These are phyloP conservation scores for Aspergillus japonicus DNA, from an alignment of 2,329 filamentous ascomycete genomes.

Conservation along the genomic window DNA sequence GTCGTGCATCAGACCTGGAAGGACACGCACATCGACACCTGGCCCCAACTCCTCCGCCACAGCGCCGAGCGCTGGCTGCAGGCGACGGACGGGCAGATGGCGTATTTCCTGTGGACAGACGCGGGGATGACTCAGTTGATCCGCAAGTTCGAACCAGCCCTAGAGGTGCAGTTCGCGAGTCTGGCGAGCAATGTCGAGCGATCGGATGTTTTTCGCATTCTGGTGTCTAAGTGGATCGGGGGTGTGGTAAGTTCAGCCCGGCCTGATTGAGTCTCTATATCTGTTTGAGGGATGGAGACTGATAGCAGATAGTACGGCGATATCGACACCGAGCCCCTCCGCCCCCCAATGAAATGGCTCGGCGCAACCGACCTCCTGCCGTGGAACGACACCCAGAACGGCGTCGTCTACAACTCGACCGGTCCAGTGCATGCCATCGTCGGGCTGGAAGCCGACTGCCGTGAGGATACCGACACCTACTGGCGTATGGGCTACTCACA, in stretches of 20 bases:
- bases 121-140: conserved; percentile 30
- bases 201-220: conserved; percentile 33
- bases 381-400: conserved; percentile 29
- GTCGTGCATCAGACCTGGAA: conserved; percentile 38
- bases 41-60: conserved; percentile 23
- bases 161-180: conserved; percentile 21
- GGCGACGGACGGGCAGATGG: conserved; percentile 25
- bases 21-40: conserved; percentile 25
- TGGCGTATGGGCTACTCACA: conserved; percentile 38
- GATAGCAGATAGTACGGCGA: conserved; percentile 28
- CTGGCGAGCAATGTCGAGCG: conserved; percentile 30
- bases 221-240: conserved; percentile 32
- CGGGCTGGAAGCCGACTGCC: conserved; percentile 34
- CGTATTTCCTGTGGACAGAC: conserved; percentile 38
- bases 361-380: conserved; percentile 22
- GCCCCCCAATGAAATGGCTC: conserved; percentile 28
- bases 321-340: conserved; percentile 33
- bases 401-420: conserved; percentile 19
- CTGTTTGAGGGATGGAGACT: neutral
- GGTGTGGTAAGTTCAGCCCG: conserved; percentile 13
- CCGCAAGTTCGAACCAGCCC: conserved; percentile 25
- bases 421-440: conserved; percentile 26
- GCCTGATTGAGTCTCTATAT: too few relatives aligned
- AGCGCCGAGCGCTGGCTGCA: conserved; percentile 32
- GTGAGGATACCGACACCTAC: conserved; percentile 25